A percentile compares a stretch with the other conserved stretches of the same genome.
Conservation (phyloP, 2,329 filamentous ascomycete species). For the Sarocladiaceae sp. region DNA sequence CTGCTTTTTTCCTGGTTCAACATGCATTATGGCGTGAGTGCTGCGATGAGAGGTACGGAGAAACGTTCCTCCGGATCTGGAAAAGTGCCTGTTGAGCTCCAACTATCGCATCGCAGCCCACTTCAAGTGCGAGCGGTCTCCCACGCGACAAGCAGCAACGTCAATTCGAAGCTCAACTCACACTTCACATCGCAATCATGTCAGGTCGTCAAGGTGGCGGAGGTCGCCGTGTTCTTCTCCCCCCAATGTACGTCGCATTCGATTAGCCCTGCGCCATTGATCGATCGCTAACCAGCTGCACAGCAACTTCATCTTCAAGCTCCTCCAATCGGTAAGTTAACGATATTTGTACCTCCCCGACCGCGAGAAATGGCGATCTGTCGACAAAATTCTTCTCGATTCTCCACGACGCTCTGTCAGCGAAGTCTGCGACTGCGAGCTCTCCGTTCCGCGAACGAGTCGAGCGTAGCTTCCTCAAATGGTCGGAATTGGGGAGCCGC, state of each 20-base stretch:
- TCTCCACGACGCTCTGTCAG: too few relatives aligned
- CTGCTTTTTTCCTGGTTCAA: too few relatives aligned
- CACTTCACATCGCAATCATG: constrained; percentile 35
- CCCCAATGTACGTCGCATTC: constrained; percentile 53
- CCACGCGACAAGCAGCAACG: constrained; percentile 4
- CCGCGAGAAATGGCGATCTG: too few relatives aligned
- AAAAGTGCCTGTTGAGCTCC: not conserved
- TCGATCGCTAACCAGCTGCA: too few relatives aligned
- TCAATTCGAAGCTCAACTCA: not conserved
- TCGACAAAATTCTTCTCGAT: too few relatives aligned
- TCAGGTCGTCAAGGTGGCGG: constrained; percentile 57
- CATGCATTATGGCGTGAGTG: not conserved
- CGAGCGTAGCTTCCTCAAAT: too few relatives aligned
- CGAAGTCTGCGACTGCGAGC: too few relatives aligned
- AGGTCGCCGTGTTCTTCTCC: constrained; percentile 56
- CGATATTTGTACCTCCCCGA: not conserved
- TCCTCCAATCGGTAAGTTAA: constrained; percentile 59
- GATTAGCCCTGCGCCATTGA: too few relatives aligned
- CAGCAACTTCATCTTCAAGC: constrained; percentile 60
- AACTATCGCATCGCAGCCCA: constrained; percentile 1
- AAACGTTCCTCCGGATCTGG: not conserved
- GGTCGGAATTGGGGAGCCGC: too few relatives aligned
- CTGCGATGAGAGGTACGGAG: not conserved
- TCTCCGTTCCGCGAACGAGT: too few relatives aligned
- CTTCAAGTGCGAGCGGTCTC: not conserved